A percentile compares a stretch with the other conserved stretches of the same genome.
These are phyloP conservation scores for Scheffersomyces titani DNA, from an alignment of 1,139 yeast species.

Conservation along the genomic window DNA sequence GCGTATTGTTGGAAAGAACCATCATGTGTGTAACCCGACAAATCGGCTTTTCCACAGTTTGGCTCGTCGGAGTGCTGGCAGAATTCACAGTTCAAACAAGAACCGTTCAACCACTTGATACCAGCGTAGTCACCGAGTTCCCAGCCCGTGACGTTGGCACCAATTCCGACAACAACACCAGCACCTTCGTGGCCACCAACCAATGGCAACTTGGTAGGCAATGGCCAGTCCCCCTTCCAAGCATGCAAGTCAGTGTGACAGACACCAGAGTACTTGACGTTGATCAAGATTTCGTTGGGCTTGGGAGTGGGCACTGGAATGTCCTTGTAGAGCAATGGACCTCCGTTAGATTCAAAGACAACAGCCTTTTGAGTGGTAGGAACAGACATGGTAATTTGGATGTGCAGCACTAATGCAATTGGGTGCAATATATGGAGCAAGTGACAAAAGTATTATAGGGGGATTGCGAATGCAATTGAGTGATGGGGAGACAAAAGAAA, in stretches of 20 bases:
- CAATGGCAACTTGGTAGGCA: constrained; percentile 62
- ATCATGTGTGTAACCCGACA: constrained; percentile 79
- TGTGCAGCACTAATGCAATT: background rate
- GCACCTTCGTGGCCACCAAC: constrained; percentile 91
- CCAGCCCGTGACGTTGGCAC: constrained; percentile 66
- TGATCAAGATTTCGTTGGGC: constrained; percentile 59
- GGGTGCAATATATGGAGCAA: background rate
- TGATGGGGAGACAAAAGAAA: background rate
- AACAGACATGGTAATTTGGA: constrained; percentile 22
- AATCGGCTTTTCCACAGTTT: constrained; percentile 65
- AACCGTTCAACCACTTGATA: constrained; percentile 70
- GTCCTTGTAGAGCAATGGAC: constrained; percentile 61
- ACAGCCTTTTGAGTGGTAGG: constrained; percentile 75
- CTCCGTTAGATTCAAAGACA: constrained; percentile 67
- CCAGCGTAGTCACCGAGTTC: constrained; percentile 79
- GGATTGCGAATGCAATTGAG: background rate
- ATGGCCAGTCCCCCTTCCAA: constrained; percentile 75
- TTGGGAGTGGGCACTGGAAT: constrained; percentile 65
- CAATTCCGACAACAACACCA: constrained; percentile 76
- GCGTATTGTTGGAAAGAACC: constrained; percentile 87
- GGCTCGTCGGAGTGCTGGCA: constrained; percentile 71
- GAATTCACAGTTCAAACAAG: constrained; percentile 73
- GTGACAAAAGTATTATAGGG: background rate
- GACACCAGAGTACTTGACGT: constrained; percentile 66
- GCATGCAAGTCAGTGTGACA: constrained; percentile 74